phyloP scores from a whole-genome alignment of 257 asterid genomes.

The Forsythia viridissima region DNA sequence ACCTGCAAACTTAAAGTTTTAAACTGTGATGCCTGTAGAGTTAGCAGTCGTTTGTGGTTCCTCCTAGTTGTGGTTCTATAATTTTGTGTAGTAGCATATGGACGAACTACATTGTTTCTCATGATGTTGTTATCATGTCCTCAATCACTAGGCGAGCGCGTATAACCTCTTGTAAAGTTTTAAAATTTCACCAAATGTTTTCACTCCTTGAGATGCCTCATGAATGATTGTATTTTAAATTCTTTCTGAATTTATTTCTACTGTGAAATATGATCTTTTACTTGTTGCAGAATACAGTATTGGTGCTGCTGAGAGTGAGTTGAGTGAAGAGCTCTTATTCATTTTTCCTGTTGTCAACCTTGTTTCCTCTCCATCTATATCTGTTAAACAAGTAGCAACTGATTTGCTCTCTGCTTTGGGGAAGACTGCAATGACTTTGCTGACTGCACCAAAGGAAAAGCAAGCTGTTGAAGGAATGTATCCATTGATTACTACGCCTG shows the following conservation, averaged over 20 bases:
- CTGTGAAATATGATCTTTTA: conserved; percentile 13
- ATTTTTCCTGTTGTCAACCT: conserved; percentile 88
- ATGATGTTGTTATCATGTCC: conserved; percentile 1
- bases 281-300: conserved; percentile 49
- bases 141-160: background rate
- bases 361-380: conserved; percentile 75
- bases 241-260: conserved; percentile 2
- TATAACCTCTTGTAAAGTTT: background rate
- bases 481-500: conserved; percentile 50
- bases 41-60: conserved; percentile 1
- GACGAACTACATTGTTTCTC: conserved; percentile 5
- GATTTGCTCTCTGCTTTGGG: conserved; percentile 64
- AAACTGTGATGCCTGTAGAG: background rate
- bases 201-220: conserved; percentile 19
- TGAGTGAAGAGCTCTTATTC: conserved; percentile 74
- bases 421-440: conserved; percentile 49
- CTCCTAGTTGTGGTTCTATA: conserved; percentile 14
- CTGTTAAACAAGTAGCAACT: conserved; percentile 65
- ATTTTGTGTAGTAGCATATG: background rate
- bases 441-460: conserved; percentile 39
- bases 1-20: background rate
- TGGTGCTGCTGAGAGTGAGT: conserved; percentile 44
- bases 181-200: background rate
- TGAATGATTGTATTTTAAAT: conserved; percentile 10
- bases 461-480: conserved; percentile 34